Percentiles rank a stretch among this genome's conserved stretches.
Evolutionary conservation across 441 rosid genomes (phyloP).

Genomic region (Euphorbia schlechtendalii): DNA sequence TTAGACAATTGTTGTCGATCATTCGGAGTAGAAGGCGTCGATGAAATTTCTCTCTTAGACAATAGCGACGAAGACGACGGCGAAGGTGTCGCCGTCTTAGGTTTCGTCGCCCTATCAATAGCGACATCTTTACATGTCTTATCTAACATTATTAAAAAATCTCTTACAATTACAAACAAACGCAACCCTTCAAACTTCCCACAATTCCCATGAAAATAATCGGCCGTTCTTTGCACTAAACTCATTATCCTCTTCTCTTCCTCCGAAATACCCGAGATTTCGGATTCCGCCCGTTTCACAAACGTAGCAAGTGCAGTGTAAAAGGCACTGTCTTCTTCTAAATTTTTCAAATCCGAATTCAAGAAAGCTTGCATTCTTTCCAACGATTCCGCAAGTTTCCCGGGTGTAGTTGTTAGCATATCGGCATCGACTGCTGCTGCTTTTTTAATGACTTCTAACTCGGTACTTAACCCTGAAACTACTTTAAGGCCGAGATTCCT

Average conservation of each 20-base stretch:
- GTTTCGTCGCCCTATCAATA: constrained; percentile 32
- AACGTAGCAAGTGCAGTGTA: constrained; percentile 45
- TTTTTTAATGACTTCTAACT: constrained; percentile 67
- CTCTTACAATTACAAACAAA: constrained; percentile 67
- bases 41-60: constrained; percentile 29
- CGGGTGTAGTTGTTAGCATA: constrained; percentile 47
- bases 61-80: neutral
- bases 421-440: constrained; percentile 78
- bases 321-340: constrained; percentile 63
- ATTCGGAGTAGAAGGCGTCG: constrained; percentile 19
- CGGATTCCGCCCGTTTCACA: constrained; percentile 51
- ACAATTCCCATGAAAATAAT: constrained; percentile 88
- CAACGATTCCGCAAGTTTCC: constrained; percentile 49
- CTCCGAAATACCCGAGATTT: constrained; percentile 41
- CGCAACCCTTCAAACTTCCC: constrained; percentile 86
- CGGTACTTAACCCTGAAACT: constrained; percentile 64
- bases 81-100: constrained; percentile 11
- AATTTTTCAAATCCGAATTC: constrained; percentile 49
- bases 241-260: constrained; percentile 80
- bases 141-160: constrained; percentile 73
- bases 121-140: constrained; percentile 68
- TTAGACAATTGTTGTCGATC: constrained; percentile 34
- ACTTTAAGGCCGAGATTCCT: constrained; percentile 73
- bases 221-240: constrained; percentile 79
- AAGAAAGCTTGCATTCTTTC: constrained; percentile 56